Evolutionary conservation across 441 rosid species (phyloP), one percentile per base, ranked within the genome.

Genomic region (Arabidopsis lyrata): DNA sequence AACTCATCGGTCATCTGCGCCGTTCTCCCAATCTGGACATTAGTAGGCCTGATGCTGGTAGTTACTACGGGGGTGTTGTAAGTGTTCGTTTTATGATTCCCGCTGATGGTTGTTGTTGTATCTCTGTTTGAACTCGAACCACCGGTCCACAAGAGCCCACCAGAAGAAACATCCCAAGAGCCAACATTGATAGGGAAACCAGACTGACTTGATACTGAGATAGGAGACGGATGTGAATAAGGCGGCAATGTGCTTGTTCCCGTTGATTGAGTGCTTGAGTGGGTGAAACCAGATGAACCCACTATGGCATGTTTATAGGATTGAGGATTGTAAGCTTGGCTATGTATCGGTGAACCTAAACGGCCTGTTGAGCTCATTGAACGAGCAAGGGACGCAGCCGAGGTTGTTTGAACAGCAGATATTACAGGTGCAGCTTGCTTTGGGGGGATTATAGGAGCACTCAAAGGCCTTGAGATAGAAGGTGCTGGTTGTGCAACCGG

Each of bases 331-430:
- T 74, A 83, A 81, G 87, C 76, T 68, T 77, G 94, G 68, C 81
- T 67, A 18, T 84, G 76, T 31, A 84, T 72, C 9, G 86, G 72
- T 22, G 89, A 79, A 6, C 90, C 95, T 49, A 89, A 86, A 66
- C 88, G 90, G 20, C 96, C 97, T 47, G 85, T 83, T 74, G 95
- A 95, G 86, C 95, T 90, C 54, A 83, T 81, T 39, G 97, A 90
- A 50, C 95, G 96, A 35, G 90, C 76, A 56, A 90, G 88, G 24
- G 75, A 57, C 6, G 88, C 10, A 63, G 70, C 85, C 11, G 87
- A 41, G 15, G 89, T 72, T 71, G 89, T 72, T 71, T 83, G 91
- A 80, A 84, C 88, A 81, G 83, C 35, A 41, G 99, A 86, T 63
- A 86, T 78, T 14, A 35, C 18, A 77, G 90, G 78, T 47, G 90